Conservation (phyloP, 306 rosid species). For the Dalbergia cochinchinensis region DNA sequence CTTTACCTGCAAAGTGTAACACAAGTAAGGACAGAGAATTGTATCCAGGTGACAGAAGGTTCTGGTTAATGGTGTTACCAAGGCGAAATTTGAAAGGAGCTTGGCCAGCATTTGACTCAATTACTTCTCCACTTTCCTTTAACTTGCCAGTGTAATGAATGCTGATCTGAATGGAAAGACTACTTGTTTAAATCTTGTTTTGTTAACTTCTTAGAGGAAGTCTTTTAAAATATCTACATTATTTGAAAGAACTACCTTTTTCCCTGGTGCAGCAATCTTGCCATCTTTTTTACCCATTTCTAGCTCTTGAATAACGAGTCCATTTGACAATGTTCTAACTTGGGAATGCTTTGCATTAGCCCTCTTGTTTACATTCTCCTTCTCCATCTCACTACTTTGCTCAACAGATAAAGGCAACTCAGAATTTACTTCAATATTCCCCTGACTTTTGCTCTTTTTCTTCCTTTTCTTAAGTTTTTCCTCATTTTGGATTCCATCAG, state of each 20-base stretch:
- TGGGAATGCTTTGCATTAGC: slow-evolving; percentile 51
- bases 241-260: slow-evolving; percentile 62
- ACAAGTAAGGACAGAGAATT: slow-evolving; percentile 30
- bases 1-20: slow-evolving; percentile 66
- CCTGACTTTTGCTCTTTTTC: slow-evolving; percentile 56
- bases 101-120: slow-evolving; percentile 59
- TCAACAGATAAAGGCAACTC: slow-evolving; percentile 48
- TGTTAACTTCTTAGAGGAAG: slow-evolving; percentile 9
- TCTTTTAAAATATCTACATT: slow-evolving; percentile 22
- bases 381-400: slow-evolving; percentile 37
- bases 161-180: slow-evolving; percentile 71
- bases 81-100: slow-evolving; percentile 83
- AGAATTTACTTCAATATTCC: slow-evolving; percentile 50
- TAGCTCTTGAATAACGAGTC: slow-evolving; percentile 68
- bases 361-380: slow-evolving; percentile 44
- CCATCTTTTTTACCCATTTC: slow-evolving; percentile 69
- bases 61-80: slow-evolving; percentile 56
- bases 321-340: slow-evolving; percentile 61
- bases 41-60: slow-evolving; percentile 8
- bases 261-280: slow-evolving; percentile 72
- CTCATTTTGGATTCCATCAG: slow-evolving; percentile 53
- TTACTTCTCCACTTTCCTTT: slow-evolving; percentile 63
- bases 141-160: slow-evolving; percentile 70
- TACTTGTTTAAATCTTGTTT: slow-evolving; percentile 30
- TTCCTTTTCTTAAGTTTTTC: slow-evolving; percentile 64